Evolutionary conservation across 768 basidiomycete species (phyloP), one percentile per base, ranked within the genome.

Genomic region (Boletus coccyginus): DNA sequence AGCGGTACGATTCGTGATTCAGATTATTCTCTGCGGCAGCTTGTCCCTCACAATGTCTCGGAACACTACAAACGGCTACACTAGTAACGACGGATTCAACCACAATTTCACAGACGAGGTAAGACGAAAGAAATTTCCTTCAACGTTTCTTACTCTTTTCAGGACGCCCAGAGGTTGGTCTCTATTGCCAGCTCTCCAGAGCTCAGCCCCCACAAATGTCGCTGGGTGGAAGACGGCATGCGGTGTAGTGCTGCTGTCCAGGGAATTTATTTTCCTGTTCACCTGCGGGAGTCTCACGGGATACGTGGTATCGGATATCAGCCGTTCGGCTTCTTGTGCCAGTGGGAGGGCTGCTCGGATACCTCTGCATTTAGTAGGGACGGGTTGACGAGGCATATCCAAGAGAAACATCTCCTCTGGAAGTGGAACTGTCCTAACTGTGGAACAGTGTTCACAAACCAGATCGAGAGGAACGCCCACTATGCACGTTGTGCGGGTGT

Each of bases 81-180:
- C 27, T 27, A 27, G 27, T 35, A 41, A 58, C 19, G 69, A 61
- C 43, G 69, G 66, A 29, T 70, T 47, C 53, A 70, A 70, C 39
- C 69, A 66, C 17, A 52, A 69, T 45, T 70, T 70, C 47, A 70
- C 69, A 0, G 68, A 70, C 44, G 66, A 70, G 61, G 68, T 69
- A 50, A 48, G 51, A 21, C 29, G 31, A 46, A 39, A 44, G n/a
- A 10, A 16, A 29, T 16, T 5, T 11, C 17, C 32, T 7, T 56
- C 50, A 3, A 46, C 33, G 14, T 45, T 46, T 55, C 58, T 62
- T 16, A 62, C 46, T 47, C 48, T 61, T 24, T 45, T 24, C 32
- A 69, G 69, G 68, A 70, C 8, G 62, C 61, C 19, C 53, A 51
- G 50, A 70, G 44, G 54, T 39, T 70, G 50, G 50, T 70, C 13